These are phyloP conservation scores for Tetrahymena thermophila DNA, from an alignment of 73 alveolate species.

Conservation along the genomic window DNA sequence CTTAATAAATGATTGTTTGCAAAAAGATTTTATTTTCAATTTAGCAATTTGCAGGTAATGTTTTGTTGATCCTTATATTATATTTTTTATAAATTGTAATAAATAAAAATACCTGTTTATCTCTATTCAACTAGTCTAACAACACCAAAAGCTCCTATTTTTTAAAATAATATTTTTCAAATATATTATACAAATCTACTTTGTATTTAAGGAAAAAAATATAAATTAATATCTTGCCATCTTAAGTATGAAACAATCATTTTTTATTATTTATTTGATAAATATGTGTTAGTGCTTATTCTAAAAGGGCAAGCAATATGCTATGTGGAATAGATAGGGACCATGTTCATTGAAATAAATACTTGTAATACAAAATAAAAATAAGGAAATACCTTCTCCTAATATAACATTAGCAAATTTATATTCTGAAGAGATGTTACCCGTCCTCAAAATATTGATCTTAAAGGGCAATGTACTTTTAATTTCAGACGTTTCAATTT, in stretches of 20 bases:
- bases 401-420: background rate
- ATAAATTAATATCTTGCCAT: background rate
- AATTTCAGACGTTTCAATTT: background rate
- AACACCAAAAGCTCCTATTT: slow-evolving; percentile 41
- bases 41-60: no score
- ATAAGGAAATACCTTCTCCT: background rate
- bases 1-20: background rate
- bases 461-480: background rate
- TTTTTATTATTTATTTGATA: no score
- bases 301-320: no score
- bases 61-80: background rate
- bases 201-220: background rate
- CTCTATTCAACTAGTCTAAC: slow-evolving; percentile 34
- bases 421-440: background rate
- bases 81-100: no score
- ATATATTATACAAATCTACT: background rate
- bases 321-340: no score
- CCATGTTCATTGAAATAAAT: background rate
- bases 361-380: background rate
- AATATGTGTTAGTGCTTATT: no score
- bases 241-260: background rate
- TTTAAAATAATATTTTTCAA: background rate
- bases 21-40: no score
- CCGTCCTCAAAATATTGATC: background rate
- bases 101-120: background rate